These are phyloP conservation scores for Tricholoma sp. DNA, from an alignment of 768 basidiomycete genomes.

Conservation along the genomic window DNA sequence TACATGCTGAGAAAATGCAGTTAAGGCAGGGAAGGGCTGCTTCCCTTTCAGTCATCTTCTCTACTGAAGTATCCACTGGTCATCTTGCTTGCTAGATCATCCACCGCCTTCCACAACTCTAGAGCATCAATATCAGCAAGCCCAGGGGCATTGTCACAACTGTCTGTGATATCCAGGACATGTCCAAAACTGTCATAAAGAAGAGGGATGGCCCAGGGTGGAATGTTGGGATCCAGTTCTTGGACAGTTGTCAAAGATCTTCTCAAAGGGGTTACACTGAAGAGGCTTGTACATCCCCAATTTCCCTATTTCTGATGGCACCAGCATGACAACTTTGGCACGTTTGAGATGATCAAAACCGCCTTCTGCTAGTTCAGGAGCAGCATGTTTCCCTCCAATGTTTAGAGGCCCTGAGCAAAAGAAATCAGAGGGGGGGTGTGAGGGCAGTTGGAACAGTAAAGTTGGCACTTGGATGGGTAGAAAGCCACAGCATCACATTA, in stretches of 20 bases:
- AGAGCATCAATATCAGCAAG: not conserved
- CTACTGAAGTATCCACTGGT: not conserved
- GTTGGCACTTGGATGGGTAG: too few species aligned
- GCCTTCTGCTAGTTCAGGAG: not conserved
- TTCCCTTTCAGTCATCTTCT: not conserved
- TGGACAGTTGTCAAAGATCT: not conserved
- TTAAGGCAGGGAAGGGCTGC: constrained; percentile 21
- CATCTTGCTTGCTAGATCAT: not conserved
- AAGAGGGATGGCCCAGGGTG: not conserved
- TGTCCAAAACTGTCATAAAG: not conserved
- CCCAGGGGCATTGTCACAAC: not conserved
- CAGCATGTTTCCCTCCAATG: not conserved
- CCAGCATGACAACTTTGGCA: not conserved
- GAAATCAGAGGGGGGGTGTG: too few species aligned
- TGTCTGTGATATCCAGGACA: not conserved
- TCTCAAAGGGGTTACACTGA: not conserved
- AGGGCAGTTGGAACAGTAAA: too few species aligned
- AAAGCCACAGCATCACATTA: too few species aligned
- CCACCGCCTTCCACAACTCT: not conserved
- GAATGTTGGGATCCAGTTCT: not conserved
- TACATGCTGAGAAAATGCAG: too few species aligned
- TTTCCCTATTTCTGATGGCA: not conserved
- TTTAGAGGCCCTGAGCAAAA: too few species aligned
- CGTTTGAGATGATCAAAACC: not conserved
- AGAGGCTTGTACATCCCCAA: not conserved